Evolutionary conservation across 768 basidiomycete species (phyloP), one percentile per base, ranked within the genome.

Genomic region (Tricholoma matsutake): DNA sequence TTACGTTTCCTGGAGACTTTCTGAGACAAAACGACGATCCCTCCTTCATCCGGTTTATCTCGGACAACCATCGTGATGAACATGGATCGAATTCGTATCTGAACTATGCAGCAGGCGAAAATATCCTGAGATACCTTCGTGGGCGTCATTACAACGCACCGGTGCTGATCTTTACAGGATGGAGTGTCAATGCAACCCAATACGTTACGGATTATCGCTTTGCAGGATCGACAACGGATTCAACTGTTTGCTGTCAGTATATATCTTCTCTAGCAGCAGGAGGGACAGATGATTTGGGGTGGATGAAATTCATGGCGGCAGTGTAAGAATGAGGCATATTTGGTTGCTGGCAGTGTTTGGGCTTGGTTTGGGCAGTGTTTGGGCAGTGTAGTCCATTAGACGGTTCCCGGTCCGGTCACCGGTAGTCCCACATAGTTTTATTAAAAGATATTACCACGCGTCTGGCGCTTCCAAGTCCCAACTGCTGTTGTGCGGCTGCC

Each of bases 31-130:
- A 70, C 25, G 72, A 74, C 29, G 20, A 60, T 4, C 49, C 62
- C 1, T 54, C 61, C 34, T 56, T 54, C 9, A 49, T 76, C 3
- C 71, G 70, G 14, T 69, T 73, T 61, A 73, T 76, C 49, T 68
- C 72, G 4, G 73, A 74, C 22, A 73, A 76, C 54, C 61, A 60
- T 18, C 68, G 74, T 2, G 59, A 61, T 29, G 72, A 73, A 56
- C 31, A 43, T 8, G 13, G 29, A 6, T 31, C 29, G 9, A 58
- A 37, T 31, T 51, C 29, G 31, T 64, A 63, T 49, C 35, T 67
- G 35, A 71, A 69, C 55, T 32, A 67, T 18, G 32, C 67, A 2
- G 72, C 71, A 1, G 72, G 72, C 10, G 67, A 73, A 60, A 64
- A 57, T 22, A 67, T 71, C 16, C 34, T 73, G 8, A 66, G 68